Percentiles rank a stretch among this genome's conserved stretches.
phyloP scores from a whole-genome alignment of 352 stramenopile species.

The Phytophthora sojae region DNA sequence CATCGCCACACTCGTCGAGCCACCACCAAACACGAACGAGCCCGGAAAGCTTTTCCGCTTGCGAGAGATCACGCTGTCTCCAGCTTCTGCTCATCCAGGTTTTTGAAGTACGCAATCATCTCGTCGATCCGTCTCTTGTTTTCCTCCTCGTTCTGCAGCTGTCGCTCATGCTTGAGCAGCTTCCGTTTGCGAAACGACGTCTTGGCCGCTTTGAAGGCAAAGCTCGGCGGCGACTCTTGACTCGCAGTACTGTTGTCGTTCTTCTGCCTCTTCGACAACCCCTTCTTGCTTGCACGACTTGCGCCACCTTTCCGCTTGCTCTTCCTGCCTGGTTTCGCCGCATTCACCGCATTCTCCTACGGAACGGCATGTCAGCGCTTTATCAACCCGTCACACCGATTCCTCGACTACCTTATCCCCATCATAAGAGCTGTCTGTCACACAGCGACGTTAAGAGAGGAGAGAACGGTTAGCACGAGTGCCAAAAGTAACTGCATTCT shows the following conservation, averaged over 20 bases:
- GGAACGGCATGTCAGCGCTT: not conserved
- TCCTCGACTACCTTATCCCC: slow-evolving; percentile 28
- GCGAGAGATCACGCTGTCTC: slow-evolving; percentile 42
- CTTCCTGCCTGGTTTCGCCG: slow-evolving; percentile 20
- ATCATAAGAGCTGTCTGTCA: slow-evolving; percentile 27
- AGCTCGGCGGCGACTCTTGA: slow-evolving; percentile 62
- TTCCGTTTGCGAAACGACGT: slow-evolving; percentile 59
- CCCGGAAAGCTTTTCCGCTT: not conserved
- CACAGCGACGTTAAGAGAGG: slow-evolving; percentile 1
- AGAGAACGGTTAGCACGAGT: not conserved
- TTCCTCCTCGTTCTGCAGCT: slow-evolving; percentile 44
- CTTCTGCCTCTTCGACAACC: slow-evolving; percentile 23
- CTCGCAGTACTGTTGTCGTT: slow-evolving; percentile 7
- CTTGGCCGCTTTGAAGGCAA: slow-evolving; percentile 56
- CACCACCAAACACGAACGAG: not conserved
- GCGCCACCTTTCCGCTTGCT: slow-evolving; percentile 18
- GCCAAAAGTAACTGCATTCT: not conserved
- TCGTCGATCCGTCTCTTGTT: slow-evolving; percentile 64
- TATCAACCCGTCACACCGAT: not conserved
- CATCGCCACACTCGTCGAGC: not conserved
- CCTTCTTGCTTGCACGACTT: slow-evolving; percentile 16
- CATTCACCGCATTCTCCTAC: slow-evolving; percentile 45
- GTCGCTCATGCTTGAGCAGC: slow-evolving; percentile 43
- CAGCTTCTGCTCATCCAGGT: slow-evolving; percentile 63
- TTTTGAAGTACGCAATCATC: slow-evolving; percentile 69